Base-by-base conservation (phyloP, 2,329 filamentous ascomycete genomes). In the Fusarium verrucosum region DNA sequence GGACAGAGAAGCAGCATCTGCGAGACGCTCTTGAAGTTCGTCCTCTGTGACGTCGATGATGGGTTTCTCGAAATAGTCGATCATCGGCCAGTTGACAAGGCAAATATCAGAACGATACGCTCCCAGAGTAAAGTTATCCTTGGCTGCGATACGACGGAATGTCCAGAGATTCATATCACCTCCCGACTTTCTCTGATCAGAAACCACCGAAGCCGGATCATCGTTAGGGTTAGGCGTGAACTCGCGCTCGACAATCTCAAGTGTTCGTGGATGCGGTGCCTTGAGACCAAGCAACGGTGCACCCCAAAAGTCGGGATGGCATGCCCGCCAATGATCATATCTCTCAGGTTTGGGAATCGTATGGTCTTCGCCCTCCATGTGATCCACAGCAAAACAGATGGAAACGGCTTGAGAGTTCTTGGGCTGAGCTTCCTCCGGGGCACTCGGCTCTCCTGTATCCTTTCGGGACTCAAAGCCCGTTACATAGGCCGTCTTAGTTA, bases 101-200 rank as follows among this genome's bases (percentile, higher is more conserved):
- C 70, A 72, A 1, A 73, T 57, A 35, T 73, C 71, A 0, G 71
- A 73, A 3, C 41, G 37, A 17, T 73, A 73, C 1, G 66, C 63
- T 1, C 71, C 71, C 0, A 57, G 41, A 0, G 16, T 43, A 32
- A 72, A 73, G 43, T 73, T 73, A 5, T 72, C 68, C 3, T 55
- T 52, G 0, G 71, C 71, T 2, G 66, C 68, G 11, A 73, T 73
- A 10, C 71, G 66, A 5, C 71, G 55, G 35, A 73, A 73, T 0
- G 69, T 71, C 71, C 71, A 73, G 14, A 73, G 71, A 16, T 73
- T 72, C 69, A 73, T 71, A 10, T 73, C 71, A 5, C 71, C 71
- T 0, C 71, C 70, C 0, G 60, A 66, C n/a, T 50, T 59, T 3
- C 70, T 67, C 57, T 73, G 71, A 16, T 73, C 71, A 0, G 70